Conservation (phyloP, 192 early-diverging fungal genomes). For the Irineochytrium annulatum region DNA sequence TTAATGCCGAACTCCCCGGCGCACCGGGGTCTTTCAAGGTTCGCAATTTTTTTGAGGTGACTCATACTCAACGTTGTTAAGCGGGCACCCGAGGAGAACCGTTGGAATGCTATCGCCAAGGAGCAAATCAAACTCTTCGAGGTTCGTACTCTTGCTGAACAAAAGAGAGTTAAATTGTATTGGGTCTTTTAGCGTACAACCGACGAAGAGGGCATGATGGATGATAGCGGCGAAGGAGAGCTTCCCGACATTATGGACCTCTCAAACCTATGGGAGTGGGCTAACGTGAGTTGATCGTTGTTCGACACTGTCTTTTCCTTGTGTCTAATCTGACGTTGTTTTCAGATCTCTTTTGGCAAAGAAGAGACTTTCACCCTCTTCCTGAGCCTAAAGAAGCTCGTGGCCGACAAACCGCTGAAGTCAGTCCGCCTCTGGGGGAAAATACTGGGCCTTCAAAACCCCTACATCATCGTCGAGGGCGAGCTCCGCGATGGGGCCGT, state of each 20-base stretch:
- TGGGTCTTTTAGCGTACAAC: slow-evolving; percentile 21
- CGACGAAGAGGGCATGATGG: slow-evolving; percentile 36
- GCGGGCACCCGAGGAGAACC: slow-evolving; percentile 18
- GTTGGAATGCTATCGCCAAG: slow-evolving; percentile 18
- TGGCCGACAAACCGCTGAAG: slow-evolving; percentile 47
- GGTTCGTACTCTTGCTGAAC: too few species aligned
- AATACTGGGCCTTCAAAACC: slow-evolving; percentile 29
- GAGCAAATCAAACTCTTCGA: slow-evolving; percentile 39
- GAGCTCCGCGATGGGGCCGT: slow-evolving; percentile 44
- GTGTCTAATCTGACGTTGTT: slow-evolving; percentile 3
- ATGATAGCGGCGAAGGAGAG: slow-evolving; percentile 45
- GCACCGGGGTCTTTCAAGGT: slow-evolving; percentile 17
- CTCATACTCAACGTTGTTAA: slow-evolving; percentile 2
- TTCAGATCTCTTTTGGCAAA: slow-evolving; percentile 47
- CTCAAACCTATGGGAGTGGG: slow-evolving; percentile 57
- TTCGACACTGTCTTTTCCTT: slow-evolving; percentile 14
- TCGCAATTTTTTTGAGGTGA: neutral
- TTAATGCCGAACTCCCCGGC: slow-evolving; percentile 24
- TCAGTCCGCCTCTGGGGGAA: slow-evolving; percentile 59
- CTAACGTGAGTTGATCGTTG: slow-evolving; percentile 39
- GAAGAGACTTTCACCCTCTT: slow-evolving; percentile 55
- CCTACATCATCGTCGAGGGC: slow-evolving; percentile 56
- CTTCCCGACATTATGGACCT: slow-evolving; percentile 60
- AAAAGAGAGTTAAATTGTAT: too few species aligned
- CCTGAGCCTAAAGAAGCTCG: slow-evolving; percentile 49